Percentiles rank a stretch among this genome's conserved stretches.
These are phyloP conservation scores for Acanthochlamys bracteata DNA, from an alignment of 106 monocot genomes.

Conservation along the genomic window DNA sequence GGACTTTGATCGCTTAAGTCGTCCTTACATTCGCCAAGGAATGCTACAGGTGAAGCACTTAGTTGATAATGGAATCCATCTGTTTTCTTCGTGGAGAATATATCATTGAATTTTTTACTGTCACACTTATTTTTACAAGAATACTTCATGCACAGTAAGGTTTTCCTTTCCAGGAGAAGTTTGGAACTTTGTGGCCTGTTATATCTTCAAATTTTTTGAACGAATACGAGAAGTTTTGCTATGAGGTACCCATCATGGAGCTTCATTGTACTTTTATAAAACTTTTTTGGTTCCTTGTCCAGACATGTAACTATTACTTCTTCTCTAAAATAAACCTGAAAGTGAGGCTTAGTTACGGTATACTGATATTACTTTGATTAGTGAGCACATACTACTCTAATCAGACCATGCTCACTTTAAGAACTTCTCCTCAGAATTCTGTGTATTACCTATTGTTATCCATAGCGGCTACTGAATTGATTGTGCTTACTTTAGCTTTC, in stretches of 20 bases:
- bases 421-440: too few relatives aligned
- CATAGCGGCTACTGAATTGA: too few relatives aligned
- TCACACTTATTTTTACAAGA: neutral
- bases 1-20: slow-evolving; percentile 85
- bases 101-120: neutral
- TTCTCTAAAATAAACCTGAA: too few relatives aligned
- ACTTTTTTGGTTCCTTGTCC: neutral
- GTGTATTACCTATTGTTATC: too few relatives aligned
- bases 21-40: slow-evolving; percentile 67
- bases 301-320: neutral
- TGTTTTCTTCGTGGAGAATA: too few relatives aligned
- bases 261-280: neutral
- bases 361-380: too few relatives aligned
- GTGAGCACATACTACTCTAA: too few relatives aligned
- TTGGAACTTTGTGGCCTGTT: slow-evolving; percentile 69
- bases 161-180: slow-evolving; percentile 50
- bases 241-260: slow-evolving; percentile 49
- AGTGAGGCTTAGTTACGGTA: too few relatives aligned
- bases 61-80: neutral
- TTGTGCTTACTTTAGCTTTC: neutral
- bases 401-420: too few relatives aligned
- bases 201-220: slow-evolving; percentile 68
- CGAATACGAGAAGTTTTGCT: slow-evolving; percentile 51
- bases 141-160: neutral
- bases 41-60: slow-evolving; percentile 42